These are phyloP conservation scores for Starmerella floricola DNA, from an alignment of 805 yeast species.

Conservation along the genomic window DNA sequence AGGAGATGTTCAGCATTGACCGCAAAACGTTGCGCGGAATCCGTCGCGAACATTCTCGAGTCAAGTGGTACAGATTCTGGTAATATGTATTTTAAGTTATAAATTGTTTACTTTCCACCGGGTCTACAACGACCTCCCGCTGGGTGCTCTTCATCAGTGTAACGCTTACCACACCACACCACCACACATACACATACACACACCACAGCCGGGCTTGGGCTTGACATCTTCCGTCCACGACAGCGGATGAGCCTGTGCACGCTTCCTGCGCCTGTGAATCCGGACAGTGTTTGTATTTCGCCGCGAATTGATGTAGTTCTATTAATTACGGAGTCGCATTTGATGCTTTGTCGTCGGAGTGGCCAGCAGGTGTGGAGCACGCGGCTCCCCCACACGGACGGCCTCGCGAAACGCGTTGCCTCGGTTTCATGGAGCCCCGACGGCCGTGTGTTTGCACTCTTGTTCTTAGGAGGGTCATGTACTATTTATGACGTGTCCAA, in stretches of 20 bases:
- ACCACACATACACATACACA: too few relatives aligned
- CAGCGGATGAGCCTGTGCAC: conserved; percentile 10
- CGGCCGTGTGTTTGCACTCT: conserved; percentile 34
- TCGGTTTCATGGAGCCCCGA: conserved; percentile 31
- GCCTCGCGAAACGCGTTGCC: neutral
- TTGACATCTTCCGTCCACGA: neutral
- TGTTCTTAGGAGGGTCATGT: conserved; percentile 36
- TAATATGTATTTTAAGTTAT: too few relatives aligned
- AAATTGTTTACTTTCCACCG: too few relatives aligned
- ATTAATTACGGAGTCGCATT: conserved; percentile 7
- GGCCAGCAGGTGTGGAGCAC: conserved; percentile 24
- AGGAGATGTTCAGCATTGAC: too few relatives aligned
- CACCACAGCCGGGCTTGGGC: neutral
- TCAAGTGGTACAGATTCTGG: too few relatives aligned
- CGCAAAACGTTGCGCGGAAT: too few relatives aligned
- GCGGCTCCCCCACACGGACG: conserved; percentile 7
- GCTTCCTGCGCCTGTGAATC: conserved; percentile 13
- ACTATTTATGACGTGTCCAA: conserved; percentile 38
- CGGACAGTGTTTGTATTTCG: conserved; percentile 3
- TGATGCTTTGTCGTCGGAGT: conserved; percentile 17
- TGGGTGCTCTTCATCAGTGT: too few relatives aligned
- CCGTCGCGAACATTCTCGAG: too few relatives aligned
- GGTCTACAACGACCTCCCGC: too few relatives aligned
- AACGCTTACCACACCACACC: too few relatives aligned
- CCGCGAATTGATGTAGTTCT: conserved; percentile 15